phyloP scores from a whole-genome alignment of 176 grass and related monocot species.

The Juncus effusus region DNA sequence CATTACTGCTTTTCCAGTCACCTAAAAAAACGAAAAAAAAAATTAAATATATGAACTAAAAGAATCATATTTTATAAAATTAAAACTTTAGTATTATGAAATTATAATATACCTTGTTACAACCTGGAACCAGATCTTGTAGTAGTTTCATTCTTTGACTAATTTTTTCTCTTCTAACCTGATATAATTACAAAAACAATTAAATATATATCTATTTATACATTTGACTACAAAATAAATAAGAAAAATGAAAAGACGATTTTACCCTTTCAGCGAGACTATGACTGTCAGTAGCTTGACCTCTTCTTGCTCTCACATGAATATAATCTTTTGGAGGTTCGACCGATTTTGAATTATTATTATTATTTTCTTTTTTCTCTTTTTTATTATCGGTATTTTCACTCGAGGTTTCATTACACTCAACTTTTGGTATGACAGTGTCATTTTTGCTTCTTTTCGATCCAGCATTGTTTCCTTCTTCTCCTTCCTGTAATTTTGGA shows the following conservation, averaged over 20 bases:
- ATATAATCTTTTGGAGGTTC: constrained; percentile 90
- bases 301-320: constrained; percentile 94
- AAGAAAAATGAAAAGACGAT: constrained; percentile 10
- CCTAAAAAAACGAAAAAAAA: constrained; percentile 36
- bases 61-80: background rate
- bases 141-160: constrained; percentile 89
- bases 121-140: constrained; percentile 83
- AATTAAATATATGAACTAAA: constrained; percentile 13
- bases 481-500: constrained; percentile 23
- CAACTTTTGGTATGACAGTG: constrained; percentile 40
- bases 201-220: background rate
- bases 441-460: constrained; percentile 54
- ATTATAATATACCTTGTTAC: constrained; percentile 61
- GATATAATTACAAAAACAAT: constrained; percentile 13
- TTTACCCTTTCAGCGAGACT: constrained; percentile 93
- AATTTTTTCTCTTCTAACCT: constrained; percentile 89
- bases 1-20: constrained; percentile 88
- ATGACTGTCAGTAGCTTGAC: constrained; percentile 90
- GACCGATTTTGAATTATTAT: constrained; percentile 34
- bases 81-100: constrained; percentile 5
- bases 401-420: constrained; percentile 48
- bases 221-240: constrained; percentile 1
- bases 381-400: constrained; percentile 48
- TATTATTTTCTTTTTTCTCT: constrained; percentile 45
- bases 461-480: constrained; percentile 43